phyloP scores from a whole-genome alignment of 2,329 filamentous ascomycete genomes.

The Fusarium newnesense region DNA sequence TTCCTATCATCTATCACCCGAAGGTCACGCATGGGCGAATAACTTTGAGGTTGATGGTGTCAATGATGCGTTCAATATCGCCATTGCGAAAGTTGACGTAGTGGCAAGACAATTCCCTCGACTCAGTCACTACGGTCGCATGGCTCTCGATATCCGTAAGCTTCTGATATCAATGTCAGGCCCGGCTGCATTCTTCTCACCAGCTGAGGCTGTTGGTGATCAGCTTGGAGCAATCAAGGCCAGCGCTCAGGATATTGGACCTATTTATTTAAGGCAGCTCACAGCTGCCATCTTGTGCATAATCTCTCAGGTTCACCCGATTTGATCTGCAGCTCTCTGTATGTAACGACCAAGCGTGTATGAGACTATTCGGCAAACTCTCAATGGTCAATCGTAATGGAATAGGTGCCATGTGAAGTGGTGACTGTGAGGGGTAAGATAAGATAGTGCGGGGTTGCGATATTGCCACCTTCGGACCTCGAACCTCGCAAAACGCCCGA shows the following conservation, averaged over 20 bases:
- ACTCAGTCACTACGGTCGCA: background rate
- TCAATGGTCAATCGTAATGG: background rate
- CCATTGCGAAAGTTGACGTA: background rate
- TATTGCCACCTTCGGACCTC: too few relatives aligned
- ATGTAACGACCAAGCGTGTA: background rate
- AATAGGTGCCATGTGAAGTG: background rate
- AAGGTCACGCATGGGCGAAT: background rate
- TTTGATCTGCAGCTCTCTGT: background rate
- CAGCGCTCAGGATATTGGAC: background rate
- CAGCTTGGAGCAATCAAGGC: background rate
- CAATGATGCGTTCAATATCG: background rate
- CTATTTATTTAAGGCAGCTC: background rate
- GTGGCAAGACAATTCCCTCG: background rate
- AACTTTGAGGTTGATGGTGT: background rate
- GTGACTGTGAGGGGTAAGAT: background rate
- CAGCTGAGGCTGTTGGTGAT: background rate
- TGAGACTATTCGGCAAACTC: too few relatives aligned
- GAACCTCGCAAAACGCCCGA: too few relatives aligned
- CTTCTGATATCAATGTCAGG: background rate
- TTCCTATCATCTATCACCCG: background rate
- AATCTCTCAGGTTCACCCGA: background rate
- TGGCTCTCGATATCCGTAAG: background rate
- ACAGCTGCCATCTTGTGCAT: background rate
- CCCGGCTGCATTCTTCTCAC: background rate
- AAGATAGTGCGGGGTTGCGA: background rate